These are phyloP conservation scores for Escovopsis sp. DNA, from an alignment of 2,329 filamentous ascomycete genomes.

Conservation along the genomic window DNA sequence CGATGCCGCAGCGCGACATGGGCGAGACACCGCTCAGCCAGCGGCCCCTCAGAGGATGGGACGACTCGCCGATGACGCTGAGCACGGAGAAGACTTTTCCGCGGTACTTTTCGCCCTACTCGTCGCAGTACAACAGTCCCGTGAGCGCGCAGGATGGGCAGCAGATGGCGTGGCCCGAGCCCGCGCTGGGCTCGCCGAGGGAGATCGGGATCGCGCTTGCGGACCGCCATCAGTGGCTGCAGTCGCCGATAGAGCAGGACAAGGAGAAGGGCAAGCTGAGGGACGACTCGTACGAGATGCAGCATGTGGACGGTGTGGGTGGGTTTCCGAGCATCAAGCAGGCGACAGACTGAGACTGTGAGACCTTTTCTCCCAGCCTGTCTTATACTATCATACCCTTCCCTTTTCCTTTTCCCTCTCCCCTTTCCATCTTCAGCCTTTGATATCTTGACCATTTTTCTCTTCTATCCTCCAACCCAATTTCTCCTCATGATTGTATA, in stretches of 20 bases:
- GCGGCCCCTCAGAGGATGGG: slow-evolving; percentile 8
- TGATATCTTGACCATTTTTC: no score
- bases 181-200: slow-evolving; percentile 5
- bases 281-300: slow-evolving; percentile 23
- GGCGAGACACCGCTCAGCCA: slow-evolving; percentile 16
- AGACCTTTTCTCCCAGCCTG: no score
- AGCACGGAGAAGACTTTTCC: slow-evolving; percentile 24
- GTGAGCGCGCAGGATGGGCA: slow-evolving; percentile 28
- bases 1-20: slow-evolving; percentile 16
- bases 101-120: slow-evolving; percentile 45
- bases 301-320: no score
- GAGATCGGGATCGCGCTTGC: slow-evolving; percentile 9
- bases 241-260: slow-evolving; percentile 13
- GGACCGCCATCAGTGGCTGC: not conserved
- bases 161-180: slow-evolving; percentile 22
- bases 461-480: no score
- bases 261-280: slow-evolving; percentile 25
- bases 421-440: no score
- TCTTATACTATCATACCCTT: no score
- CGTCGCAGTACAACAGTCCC: slow-evolving; percentile 44
- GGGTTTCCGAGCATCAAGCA: no score
- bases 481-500: no score
- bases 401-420: no score
- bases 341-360: no score
- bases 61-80: slow-evolving; percentile 37